Evolutionary conservation across 2,329 filamentous ascomycete genomes (phyloP).

Genomic region (Neopestalotiopsis sp.): DNA sequence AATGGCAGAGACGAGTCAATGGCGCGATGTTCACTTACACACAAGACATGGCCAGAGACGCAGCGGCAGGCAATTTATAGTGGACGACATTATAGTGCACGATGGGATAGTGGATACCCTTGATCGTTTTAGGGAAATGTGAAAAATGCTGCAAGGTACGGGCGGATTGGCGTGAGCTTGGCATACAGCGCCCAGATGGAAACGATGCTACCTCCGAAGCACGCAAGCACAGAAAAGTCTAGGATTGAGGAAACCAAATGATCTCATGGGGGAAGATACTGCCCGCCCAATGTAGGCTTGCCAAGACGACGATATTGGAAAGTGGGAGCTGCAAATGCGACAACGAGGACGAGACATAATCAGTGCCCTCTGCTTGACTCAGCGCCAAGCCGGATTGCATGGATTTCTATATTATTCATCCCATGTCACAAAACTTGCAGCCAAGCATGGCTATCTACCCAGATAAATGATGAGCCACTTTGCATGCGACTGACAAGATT

Average conservation of each 20-base stretch:
- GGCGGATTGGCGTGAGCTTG: not conserved
- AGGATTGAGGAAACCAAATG: not conserved
- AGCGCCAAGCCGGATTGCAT: not conserved
- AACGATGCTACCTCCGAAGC: conserved; percentile 1
- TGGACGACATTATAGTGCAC: not conserved
- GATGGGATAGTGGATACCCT: not conserved
- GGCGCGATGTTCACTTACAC: not conserved
- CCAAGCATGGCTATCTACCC: not conserved
- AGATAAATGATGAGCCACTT: not conserved
- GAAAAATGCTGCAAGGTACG: conserved; percentile 2
- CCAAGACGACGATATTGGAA: not conserved
- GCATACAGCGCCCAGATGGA: not conserved
- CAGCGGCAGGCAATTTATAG: not conserved
- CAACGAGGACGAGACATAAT: not conserved
- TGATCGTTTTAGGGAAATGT: not conserved
- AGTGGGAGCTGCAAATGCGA: not conserved
- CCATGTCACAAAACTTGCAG: not conserved
- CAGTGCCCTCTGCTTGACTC: not conserved
- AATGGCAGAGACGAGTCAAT: not conserved
- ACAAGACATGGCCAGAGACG: not conserved
- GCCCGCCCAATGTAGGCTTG: not conserved
- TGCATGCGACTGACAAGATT: not conserved
- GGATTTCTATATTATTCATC: not conserved
- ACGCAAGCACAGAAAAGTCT: not conserved
- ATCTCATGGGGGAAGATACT: not conserved